Conservation (phyloP, 345 rosid species). For the Hirschfeldia incana region DNA sequence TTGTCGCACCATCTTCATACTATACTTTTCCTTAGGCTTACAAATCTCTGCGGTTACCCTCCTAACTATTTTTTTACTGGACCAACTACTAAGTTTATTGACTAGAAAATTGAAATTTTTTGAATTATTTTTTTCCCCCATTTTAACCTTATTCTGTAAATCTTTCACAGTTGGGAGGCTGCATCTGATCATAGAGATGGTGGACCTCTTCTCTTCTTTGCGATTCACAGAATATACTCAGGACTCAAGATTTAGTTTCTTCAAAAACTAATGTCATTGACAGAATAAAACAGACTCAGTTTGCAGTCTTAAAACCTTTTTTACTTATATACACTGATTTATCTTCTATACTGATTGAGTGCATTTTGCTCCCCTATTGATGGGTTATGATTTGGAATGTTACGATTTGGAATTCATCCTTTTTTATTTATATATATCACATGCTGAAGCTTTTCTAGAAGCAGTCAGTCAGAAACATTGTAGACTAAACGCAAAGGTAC, state of each 20-base stretch:
- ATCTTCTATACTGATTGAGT: neutral
- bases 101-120: neutral
- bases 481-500: conserved; percentile 18
- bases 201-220: conserved; percentile 2
- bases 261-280: neutral
- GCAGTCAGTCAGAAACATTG: conserved; percentile 27
- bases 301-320: neutral
- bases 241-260: conserved; percentile 25
- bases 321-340: neutral
- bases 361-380: neutral
- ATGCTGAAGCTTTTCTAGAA: conserved; percentile 23
- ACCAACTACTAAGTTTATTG: conserved; percentile 4
- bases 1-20: neutral
- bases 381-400: neutral
- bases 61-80: neutral
- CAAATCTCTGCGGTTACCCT: neutral
- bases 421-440: conserved; percentile 15
- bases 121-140: too few species aligned
- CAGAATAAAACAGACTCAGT: conserved; percentile 6
- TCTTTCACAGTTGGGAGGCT: conserved; percentile 71
- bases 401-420: conserved; percentile 12
- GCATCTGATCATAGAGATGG: conserved; percentile 48
- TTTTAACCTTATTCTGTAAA: neutral
- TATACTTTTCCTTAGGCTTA: neutral
- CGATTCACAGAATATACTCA: conserved; percentile 29